These are phyloP conservation scores for Lineolata rhizophorae DNA, from an alignment of 495 filamentous ascomycete species.

Conservation along the genomic window DNA sequence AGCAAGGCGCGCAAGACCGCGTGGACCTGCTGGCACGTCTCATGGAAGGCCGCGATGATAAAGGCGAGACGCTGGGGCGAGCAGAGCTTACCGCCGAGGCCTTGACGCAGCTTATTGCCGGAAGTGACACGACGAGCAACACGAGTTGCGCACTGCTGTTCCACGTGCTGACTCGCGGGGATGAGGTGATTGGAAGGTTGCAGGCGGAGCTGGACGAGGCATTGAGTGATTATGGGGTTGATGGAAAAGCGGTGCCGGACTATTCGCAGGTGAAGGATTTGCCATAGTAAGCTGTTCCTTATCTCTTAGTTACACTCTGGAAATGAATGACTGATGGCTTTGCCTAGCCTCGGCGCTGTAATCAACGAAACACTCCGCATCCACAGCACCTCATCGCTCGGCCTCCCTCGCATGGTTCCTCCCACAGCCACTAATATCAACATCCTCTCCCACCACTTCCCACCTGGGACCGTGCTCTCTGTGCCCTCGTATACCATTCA, in stretches of 20 bases:
- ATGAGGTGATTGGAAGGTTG: conserved; percentile 43
- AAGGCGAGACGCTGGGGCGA: conserved; percentile 47
- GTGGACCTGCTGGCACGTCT: conserved; percentile 64
- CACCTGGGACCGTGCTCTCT: conserved; percentile 31
- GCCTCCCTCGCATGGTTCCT: conserved; percentile 66
- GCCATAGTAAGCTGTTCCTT: conserved; percentile 32
- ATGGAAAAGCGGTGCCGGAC: conserved; percentile 45
- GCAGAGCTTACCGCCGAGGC: conserved; percentile 77
- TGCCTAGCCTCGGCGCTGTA: conserved; percentile 35
- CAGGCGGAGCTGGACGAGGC: conserved; percentile 51
- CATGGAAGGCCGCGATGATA: conserved; percentile 72
- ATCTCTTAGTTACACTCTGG: background rate
- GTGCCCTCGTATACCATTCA: conserved; percentile 82
- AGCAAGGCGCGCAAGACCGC: conserved; percentile 30
- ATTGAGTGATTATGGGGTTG: conserved; percentile 24
- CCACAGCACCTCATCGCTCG: conserved; percentile 74
- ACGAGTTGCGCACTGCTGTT: conserved; percentile 72
- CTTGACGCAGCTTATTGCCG: conserved; percentile 75
- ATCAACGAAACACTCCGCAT: conserved; percentile 81
- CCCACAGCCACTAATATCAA: conserved; percentile 30
- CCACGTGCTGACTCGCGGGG: conserved; percentile 33
- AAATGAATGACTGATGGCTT: conserved; percentile 1
- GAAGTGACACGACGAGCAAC: conserved; percentile 78
- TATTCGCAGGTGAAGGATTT: conserved; percentile 54
- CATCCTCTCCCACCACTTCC: conserved; percentile 28